Percentiles rank a stretch among this genome's conserved stretches.
Conservation (phyloP, 73 alveolate genomes). For the Paramecium sexaurelia region DNA sequence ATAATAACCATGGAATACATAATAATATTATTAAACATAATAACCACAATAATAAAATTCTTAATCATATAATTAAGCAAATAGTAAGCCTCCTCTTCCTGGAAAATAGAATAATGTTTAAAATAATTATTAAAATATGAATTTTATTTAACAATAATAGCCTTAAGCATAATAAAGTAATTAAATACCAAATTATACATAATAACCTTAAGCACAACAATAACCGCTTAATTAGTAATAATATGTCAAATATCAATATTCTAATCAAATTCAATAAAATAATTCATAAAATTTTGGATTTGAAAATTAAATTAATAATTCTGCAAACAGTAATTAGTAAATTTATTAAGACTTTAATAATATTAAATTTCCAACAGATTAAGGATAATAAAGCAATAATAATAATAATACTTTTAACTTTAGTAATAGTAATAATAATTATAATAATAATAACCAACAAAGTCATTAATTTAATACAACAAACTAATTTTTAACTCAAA, state of each 20-base stretch:
- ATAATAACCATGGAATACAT: background rate
- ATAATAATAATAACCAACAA: background rate
- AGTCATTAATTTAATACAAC: background rate
- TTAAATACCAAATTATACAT: background rate
- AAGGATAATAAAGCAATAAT: background rate
- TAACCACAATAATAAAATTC: background rate
- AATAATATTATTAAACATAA: background rate
- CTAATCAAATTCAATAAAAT: background rate
- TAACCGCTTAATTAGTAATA: background rate
- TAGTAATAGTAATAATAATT: background rate
- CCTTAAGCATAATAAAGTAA: background rate
- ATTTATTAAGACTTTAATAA: background rate
- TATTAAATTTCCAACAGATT: background rate
- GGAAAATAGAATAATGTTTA: background rate
- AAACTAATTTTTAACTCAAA: background rate
- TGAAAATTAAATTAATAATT: background rate
- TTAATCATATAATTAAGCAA: background rate
- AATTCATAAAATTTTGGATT: background rate
- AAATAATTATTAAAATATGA: background rate
- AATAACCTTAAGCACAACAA: background rate
- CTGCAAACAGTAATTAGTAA: background rate
- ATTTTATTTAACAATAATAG: background rate
- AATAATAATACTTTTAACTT: background rate
- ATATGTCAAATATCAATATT: background rate
- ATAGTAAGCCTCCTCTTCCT: slow-evolving; percentile 9